A percentile compares a stretch with the other conserved stretches of the same genome.
Evolutionary conservation across 2,329 filamentous ascomycete species (phyloP).

Genomic region (Calonectria hawksworthii): DNA sequence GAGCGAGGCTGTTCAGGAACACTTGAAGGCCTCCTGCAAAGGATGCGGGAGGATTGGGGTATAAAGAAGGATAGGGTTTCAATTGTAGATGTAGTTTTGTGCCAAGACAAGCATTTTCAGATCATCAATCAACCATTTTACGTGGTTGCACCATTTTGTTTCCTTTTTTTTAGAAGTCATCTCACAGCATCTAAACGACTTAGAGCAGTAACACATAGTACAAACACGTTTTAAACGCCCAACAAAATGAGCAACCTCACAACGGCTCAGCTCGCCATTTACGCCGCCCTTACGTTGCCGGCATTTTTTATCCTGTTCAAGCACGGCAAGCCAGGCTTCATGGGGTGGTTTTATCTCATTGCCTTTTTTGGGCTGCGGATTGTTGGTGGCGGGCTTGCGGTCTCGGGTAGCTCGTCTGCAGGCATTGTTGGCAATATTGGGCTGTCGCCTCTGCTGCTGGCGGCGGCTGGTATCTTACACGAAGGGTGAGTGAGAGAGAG

Average conservation of each 20-base stretch:
- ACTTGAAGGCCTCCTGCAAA: neutral
- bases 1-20: neutral
- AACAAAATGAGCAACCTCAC: conserved; percentile 33
- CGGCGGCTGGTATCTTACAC: conserved; percentile 50
- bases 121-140: neutral
- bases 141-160: neutral
- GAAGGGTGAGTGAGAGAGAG: conserved; percentile 52
- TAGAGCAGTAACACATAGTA: neutral
- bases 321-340: conserved; percentile 51
- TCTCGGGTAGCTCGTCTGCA: conserved; percentile 47
- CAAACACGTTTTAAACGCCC: neutral
- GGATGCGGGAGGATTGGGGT: neutral
- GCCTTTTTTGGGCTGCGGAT: conserved; percentile 55
- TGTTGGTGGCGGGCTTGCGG: conserved; percentile 48
- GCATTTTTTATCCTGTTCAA: conserved; percentile 48
- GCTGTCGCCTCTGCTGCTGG: conserved; percentile 53
- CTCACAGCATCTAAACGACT: neutral
- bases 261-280: conserved; percentile 52
- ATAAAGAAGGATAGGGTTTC: neutral
- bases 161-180: neutral
- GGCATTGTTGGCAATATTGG: conserved; percentile 54
- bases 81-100: neutral
- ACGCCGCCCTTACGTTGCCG: conserved; percentile 49
- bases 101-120: neutral
- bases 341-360: conserved; percentile 56